phyloP scores from a whole-genome alignment of 1,139 yeast species.

The Eremothecium sinecaudum region DNA sequence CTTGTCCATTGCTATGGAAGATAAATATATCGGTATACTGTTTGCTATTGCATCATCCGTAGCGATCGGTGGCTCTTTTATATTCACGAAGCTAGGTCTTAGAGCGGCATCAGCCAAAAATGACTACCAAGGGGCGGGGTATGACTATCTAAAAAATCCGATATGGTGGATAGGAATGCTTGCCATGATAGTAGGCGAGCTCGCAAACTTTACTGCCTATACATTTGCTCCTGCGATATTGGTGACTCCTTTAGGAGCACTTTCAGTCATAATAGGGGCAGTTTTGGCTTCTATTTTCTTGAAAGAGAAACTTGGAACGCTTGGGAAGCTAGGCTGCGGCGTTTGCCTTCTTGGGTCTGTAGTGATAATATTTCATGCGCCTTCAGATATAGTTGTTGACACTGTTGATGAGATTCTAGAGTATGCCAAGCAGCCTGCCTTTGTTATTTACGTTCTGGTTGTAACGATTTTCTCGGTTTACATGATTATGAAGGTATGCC shows the following conservation, averaged over 20 bases:
- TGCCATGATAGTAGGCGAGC: constrained; percentile 86
- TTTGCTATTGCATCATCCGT: constrained; percentile 80
- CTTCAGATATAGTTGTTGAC: constrained; percentile 79
- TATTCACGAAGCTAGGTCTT: constrained; percentile 80
- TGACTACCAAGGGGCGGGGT: constrained; percentile 62
- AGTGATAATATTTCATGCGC: constrained; percentile 86
- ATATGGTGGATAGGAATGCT: constrained; percentile 94
- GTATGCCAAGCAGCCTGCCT: constrained; percentile 76
- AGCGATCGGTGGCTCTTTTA: constrained; percentile 86
- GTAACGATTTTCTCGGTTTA: constrained; percentile 62
- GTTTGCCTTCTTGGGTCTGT: constrained; percentile 83
- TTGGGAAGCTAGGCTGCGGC: constrained; percentile 94
- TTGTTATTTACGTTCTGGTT: constrained; percentile 52
- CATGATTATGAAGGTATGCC: constrained; percentile 79
- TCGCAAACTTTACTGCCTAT: constrained; percentile 90
- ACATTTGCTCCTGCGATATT: constrained; percentile 91
- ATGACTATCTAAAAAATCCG: constrained; percentile 71
- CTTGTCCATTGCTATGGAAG: no score
- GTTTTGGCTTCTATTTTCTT: constrained; percentile 77
- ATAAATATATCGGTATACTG: constrained; percentile 81
- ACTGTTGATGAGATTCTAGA: constrained; percentile 82
- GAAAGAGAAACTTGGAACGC: constrained; percentile 76
- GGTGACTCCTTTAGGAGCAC: constrained; percentile 87
- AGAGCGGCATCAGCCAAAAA: constrained; percentile 55
- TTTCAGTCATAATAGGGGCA: constrained; percentile 85